Evolutionary conservation across 2,329 filamentous ascomycete genomes (phyloP).

Genomic region (Zalaria obscura): DNA sequence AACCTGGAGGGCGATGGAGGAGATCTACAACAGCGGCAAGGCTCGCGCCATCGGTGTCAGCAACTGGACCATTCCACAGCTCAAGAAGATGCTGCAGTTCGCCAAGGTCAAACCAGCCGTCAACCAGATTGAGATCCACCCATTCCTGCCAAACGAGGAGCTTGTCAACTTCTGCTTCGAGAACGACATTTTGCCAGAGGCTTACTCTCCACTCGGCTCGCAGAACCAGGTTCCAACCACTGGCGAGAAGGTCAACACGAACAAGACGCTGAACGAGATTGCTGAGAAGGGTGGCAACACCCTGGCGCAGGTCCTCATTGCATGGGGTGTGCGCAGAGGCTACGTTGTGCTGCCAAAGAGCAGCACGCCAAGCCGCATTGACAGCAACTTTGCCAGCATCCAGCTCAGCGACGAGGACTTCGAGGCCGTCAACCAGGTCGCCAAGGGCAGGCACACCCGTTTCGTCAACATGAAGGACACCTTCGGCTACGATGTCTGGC

Average conservation of each 20-base stretch:
- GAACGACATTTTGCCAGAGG: conserved; percentile 40
- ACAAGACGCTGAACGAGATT: conserved; percentile 44
- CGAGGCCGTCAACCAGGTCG: conserved; percentile 47
- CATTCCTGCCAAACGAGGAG: conserved; percentile 47
- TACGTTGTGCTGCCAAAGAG: conserved; percentile 59
- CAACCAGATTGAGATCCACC: conserved; percentile 38
- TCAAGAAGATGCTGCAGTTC: conserved; percentile 29
- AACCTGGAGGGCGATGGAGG: conserved; percentile 50
- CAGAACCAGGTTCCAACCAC: conserved; percentile 56
- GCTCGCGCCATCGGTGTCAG: conserved; percentile 38
- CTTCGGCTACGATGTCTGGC: conserved; percentile 55
- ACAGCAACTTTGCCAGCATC: conserved; percentile 53
- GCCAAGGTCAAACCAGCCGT: conserved; percentile 27
- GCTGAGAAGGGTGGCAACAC: conserved; percentile 43
- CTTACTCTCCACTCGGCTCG: conserved; percentile 46
- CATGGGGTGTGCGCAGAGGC: conserved; percentile 52
- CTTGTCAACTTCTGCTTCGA: conserved; percentile 44
- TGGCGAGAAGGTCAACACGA: conserved; percentile 50
- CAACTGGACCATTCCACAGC: conserved; percentile 32
- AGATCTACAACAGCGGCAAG: conserved; percentile 39
- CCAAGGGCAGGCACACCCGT: conserved; percentile 50
- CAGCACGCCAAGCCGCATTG: conserved; percentile 50
- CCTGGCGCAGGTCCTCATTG: conserved; percentile 47
- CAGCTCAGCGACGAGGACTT: conserved; percentile 41
- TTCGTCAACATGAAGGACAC: conserved; percentile 77